Evolutionary conservation across 805 yeast genomes (phyloP).

Genomic region (Candida sphagnicola): DNA sequence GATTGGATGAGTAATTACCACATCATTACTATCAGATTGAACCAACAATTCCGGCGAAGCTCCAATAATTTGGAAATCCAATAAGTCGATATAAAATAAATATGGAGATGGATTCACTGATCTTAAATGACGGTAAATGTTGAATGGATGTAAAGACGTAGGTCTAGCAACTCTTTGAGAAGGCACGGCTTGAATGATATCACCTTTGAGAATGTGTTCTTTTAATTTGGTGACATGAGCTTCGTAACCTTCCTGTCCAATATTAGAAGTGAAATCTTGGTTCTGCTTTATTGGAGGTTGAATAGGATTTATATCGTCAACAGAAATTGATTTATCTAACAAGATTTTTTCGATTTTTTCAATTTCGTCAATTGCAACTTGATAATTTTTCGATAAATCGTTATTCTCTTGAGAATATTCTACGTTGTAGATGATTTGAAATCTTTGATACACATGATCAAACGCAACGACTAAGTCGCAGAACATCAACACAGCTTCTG

Average conservation of each 20-base stretch:
- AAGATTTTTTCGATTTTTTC: slow-evolving; percentile 48
- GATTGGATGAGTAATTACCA: slow-evolving; percentile 91
- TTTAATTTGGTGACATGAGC: slow-evolving; percentile 70
- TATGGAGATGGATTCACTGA: slow-evolving; percentile 98
- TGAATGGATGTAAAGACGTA: slow-evolving; percentile 93
- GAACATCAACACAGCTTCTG: slow-evolving; percentile 90
- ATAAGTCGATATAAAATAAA: slow-evolving; percentile 85
- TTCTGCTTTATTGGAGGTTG: slow-evolving; percentile 69
- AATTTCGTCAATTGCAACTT: slow-evolving; percentile 17
- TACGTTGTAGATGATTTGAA: slow-evolving; percentile 84
- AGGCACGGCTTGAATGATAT: slow-evolving; percentile 96
- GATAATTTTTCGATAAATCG: slow-evolving; percentile 11
- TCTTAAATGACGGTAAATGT: slow-evolving; percentile 89
- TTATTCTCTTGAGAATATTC: slow-evolving; percentile 35
- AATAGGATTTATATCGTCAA: slow-evolving; percentile 54
- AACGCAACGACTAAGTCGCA: slow-evolving; percentile 87
- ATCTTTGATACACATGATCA: slow-evolving; percentile 91
- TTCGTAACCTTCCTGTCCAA: slow-evolving; percentile 94
- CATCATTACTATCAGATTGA: slow-evolving; percentile 66
- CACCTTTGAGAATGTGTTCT: slow-evolving; percentile 82
- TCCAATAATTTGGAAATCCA: slow-evolving; percentile 92
- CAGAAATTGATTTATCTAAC: slow-evolving; percentile 36
- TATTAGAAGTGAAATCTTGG: slow-evolving; percentile 78
- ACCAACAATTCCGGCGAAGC: slow-evolving; percentile 96
- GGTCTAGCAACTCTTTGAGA: slow-evolving; percentile 96